phyloP scores from a whole-genome alignment of 345 rosid genomes.

The Citrus glauca region DNA sequence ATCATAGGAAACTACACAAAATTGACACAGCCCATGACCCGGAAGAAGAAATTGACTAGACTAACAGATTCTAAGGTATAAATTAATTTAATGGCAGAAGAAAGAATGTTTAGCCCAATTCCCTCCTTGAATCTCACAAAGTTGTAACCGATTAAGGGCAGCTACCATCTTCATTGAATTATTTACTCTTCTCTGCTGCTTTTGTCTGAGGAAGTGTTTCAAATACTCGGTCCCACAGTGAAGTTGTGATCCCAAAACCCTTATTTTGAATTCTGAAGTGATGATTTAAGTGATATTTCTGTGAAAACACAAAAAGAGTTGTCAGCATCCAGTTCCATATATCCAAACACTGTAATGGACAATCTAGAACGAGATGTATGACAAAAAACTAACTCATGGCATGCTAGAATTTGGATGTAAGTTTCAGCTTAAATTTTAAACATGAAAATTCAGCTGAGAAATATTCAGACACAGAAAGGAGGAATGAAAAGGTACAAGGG shows the following conservation, averaged over 20 bases:
- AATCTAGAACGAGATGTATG: neutral
- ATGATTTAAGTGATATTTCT: slow-evolving; percentile 95
- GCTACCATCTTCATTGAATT: neutral
- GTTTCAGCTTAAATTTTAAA: neutral
- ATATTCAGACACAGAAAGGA: neutral
- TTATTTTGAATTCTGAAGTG: slow-evolving; percentile 83
- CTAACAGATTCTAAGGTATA: neutral
- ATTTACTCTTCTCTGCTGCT: slow-evolving; percentile 28
- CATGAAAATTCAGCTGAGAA: neutral
- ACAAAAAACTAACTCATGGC: neutral
- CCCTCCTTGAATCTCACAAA: neutral
- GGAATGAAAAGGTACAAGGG: neutral
- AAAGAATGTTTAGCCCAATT: slow-evolving; percentile 1
- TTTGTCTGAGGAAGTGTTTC: slow-evolving; percentile 71
- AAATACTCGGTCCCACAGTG: slow-evolving; percentile 81
- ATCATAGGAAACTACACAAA: neutral
- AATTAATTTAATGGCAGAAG: neutral
- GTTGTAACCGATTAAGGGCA: neutral
- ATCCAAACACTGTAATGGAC: neutral
- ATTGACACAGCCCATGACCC: slow-evolving; percentile 4
- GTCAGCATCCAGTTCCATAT: neutral
- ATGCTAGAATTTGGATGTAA: neutral
- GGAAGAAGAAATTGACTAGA: neutral
- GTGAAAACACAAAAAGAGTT: slow-evolving; percentile 14
- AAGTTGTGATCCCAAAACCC: slow-evolving; percentile 93